These are phyloP conservation scores for Penicillium sp. DNA, from an alignment of 2,329 filamentous ascomycete species.

Conservation along the genomic window DNA sequence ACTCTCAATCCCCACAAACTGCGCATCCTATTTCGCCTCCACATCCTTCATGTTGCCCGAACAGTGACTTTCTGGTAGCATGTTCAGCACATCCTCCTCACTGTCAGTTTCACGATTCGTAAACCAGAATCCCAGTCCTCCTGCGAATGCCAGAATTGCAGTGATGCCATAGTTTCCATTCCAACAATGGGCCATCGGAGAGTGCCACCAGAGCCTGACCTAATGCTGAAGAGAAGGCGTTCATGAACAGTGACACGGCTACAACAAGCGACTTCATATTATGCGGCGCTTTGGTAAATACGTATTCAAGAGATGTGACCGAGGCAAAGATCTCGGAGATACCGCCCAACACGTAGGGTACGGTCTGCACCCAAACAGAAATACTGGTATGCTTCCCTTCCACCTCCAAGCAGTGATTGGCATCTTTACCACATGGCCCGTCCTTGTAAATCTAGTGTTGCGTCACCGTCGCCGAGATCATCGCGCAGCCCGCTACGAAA, in stretches of 20 bases:
- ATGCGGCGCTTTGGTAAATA: constrained; percentile 73
- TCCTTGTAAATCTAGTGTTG: constrained; percentile 59
- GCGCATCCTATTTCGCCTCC: constrained; percentile 1
- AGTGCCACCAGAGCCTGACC: constrained; percentile 68
- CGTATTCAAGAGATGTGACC: constrained; percentile 69
- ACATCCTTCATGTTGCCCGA: constrained; percentile 5
- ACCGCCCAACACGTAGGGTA: constrained; percentile 54
- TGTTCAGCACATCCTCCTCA: constrained; percentile 68
- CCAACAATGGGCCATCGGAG: constrained; percentile 63
- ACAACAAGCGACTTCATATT: constrained; percentile 79
- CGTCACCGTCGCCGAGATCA: constrained; percentile 52
- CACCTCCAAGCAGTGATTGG: constrained; percentile 52
- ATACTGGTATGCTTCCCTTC: constrained; percentile 54
- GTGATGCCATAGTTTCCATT: constrained; percentile 73
- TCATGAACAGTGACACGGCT: constrained; percentile 69
- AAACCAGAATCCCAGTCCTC: constrained; percentile 67
- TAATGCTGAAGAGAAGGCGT: constrained; percentile 66
- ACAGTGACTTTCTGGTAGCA: constrained; percentile 27
- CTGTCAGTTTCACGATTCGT: constrained; percentile 65
- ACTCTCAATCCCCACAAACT: background rate
- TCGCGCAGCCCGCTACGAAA: constrained; percentile 47
- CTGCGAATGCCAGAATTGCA: constrained; percentile 62
- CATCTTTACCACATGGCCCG: constrained; percentile 59
- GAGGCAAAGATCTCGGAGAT: constrained; percentile 60
- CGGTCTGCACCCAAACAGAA: constrained; percentile 60